Evolutionary conservation across 805 yeast species (phyloP), one percentile per base, ranked within the genome.

Genomic region (Cyberlindnera veronae): DNA sequence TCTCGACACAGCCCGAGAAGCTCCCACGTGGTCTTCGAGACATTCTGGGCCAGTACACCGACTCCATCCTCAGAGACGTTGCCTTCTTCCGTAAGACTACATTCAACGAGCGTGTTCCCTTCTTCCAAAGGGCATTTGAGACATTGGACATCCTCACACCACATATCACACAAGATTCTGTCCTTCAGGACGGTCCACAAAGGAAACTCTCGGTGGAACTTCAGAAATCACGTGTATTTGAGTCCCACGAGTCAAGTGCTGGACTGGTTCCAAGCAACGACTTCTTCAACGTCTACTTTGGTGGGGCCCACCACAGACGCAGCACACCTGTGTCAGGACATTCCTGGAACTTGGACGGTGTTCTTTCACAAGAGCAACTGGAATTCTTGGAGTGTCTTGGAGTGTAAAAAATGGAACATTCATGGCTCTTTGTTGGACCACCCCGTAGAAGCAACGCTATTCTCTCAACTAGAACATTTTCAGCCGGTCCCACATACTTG

Each of bases 211-310:
- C 51, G 1, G 29, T 35, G 23, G 41, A 39, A 5, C 21, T 53
- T 11, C 48, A 49, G 14, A 41, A 40, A 16, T 49, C 55, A 2
- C 32, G 36, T 4, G 50, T 53, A 2, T 45, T 53, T 18, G 49
- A 49, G 12, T 35, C 44, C 3, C 29, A 40, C 16, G 57, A 53
- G 24, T 49, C 55, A 2, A 31, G 31, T 3, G 26, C 28, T n/a
- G 57, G 57, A 0, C 29, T 53, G 26, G 36, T 53, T 3, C 57
- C 57, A 15, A 40, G 43, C 10, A 48, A 49, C 28, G 57, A 53
- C 28, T 53, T 53, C 44, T 49, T 48, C 32, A 51, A 49, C 35
- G 28, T 41, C 8, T 52, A 46, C 28, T 41, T 52, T 19, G 37
- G 49, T 1, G 23, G 36, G 4, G 38, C 49, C 1, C 53, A 44